Conservation (phyloP, 208 protist species). For the Porcisia deanei region DNA sequence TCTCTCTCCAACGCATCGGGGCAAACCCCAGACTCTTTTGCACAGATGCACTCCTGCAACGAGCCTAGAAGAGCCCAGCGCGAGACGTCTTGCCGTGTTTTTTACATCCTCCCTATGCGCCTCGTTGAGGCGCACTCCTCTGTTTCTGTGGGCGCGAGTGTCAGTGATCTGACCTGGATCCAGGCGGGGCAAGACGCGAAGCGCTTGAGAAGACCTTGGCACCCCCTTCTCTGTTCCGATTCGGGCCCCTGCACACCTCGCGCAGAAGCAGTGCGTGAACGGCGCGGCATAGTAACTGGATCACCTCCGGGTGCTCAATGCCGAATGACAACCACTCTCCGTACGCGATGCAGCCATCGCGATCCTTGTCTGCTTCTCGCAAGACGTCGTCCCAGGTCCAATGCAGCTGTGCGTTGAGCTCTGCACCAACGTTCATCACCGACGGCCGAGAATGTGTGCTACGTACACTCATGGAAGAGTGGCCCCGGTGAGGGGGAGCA, state of each 20-base stretch:
- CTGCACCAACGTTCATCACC: constrained; percentile 5
- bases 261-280: constrained; percentile 15
- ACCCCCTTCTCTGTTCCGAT: background rate
- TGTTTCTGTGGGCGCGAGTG: background rate
- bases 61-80: constrained; percentile 5
- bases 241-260: background rate
- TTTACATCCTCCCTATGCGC: background rate
- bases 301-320: constrained; percentile 39
- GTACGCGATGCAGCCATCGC: constrained; percentile 51
- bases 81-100: constrained; percentile 14
- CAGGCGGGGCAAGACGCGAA: background rate
- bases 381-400: constrained; percentile 38
- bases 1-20: background rate
- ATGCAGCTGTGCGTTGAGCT: constrained; percentile 9
- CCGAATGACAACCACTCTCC: constrained; percentile 57
- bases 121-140: background rate
- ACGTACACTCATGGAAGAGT: constrained; percentile 1
- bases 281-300: constrained; percentile 36
- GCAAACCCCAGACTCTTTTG: background rate
- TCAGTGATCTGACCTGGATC: background rate
- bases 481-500: background rate
- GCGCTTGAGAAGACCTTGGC: background rate
- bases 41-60: constrained; percentile 7
- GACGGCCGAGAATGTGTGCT: constrained; percentile 6
- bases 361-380: constrained; percentile 48